Evolutionary conservation across 163 green algal species (phyloP).

Genomic region (Volvox carteri): DNA sequence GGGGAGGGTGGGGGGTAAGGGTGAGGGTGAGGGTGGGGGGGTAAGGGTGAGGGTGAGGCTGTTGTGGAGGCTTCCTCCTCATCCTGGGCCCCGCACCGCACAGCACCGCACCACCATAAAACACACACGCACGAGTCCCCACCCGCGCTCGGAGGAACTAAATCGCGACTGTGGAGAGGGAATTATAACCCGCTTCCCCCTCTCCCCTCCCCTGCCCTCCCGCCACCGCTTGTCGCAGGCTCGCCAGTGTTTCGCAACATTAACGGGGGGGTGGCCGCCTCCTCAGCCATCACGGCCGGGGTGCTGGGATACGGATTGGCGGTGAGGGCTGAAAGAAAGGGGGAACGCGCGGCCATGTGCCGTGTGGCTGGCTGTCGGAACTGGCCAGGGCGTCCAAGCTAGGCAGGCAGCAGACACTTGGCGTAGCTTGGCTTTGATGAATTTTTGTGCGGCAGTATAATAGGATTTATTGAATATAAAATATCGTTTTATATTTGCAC

Average conservation of each 20-base stretch:
- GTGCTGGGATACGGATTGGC: neutral
- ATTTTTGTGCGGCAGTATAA: neutral
- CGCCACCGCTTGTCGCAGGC: neutral
- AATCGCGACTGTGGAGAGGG: too few species aligned
- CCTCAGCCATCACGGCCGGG: neutral
- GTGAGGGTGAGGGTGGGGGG: neutral
- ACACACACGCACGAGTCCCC: too few species aligned
- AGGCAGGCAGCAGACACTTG: too few species aligned
- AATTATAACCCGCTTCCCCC: neutral
- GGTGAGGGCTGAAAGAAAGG: neutral
- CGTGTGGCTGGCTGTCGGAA: too few species aligned
- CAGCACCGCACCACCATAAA: neutral
- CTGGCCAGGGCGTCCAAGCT: too few species aligned
- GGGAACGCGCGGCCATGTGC: neutral
- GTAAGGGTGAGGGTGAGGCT: neutral
- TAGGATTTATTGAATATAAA: neutral
- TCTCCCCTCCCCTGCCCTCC: neutral
- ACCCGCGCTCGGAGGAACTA: too few species aligned
- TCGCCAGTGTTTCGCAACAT: slow-evolving; percentile 8
- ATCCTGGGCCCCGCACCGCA: neutral
- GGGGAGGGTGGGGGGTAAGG: neutral
- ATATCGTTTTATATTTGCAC: neutral
- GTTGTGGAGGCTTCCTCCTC: neutral
- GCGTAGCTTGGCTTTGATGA: neutral
- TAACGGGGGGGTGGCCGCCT: neutral